These are phyloP conservation scores for Penicillium carneum DNA, from an alignment of 2,329 filamentous ascomycete genomes.

Conservation along the genomic window DNA sequence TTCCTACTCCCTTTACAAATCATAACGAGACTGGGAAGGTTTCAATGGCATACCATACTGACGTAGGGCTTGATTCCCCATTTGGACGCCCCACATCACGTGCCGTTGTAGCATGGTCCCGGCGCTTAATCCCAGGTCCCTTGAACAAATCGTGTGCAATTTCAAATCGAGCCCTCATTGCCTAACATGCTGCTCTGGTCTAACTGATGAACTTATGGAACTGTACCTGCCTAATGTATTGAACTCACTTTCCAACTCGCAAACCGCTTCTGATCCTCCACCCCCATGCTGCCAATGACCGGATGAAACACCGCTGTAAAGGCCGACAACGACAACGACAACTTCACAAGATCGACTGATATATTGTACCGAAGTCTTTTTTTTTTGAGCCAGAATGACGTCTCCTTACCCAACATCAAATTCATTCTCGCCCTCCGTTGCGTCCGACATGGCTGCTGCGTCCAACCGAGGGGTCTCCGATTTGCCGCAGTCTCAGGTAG, in stretches of 20 bases:
- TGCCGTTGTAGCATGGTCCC: constrained; percentile 25
- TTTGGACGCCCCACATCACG: constrained; percentile 35
- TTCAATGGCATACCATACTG: constrained; percentile 3
- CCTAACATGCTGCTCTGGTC: background rate
- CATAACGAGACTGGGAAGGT: background rate
- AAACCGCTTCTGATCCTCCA: background rate
- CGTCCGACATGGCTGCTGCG: constrained; percentile 35
- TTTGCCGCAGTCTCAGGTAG: constrained; percentile 55
- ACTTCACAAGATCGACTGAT: constrained; percentile 12
- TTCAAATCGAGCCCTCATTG: constrained; percentile 24
- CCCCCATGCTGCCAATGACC: constrained; percentile 11
- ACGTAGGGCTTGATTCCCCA: constrained; percentile 29
- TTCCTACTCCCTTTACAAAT: background rate
- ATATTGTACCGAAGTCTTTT: background rate
- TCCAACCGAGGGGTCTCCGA: constrained; percentile 46
- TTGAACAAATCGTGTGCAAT: constrained; percentile 21
- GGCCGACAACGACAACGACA: constrained; percentile 17
- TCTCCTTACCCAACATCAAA: constrained; percentile 42
- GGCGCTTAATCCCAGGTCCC: constrained; percentile 24
- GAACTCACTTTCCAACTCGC: background rate
- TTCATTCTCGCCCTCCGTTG: constrained; percentile 41
- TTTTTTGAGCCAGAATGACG: constrained; percentile 33
- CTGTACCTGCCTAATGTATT: constrained; percentile 7
- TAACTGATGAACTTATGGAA: background rate
- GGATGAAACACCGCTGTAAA: constrained; percentile 17